Base-by-base conservation (phyloP, 2,329 filamentous ascomycete species). In the Sclerotinia borealis region DNA sequence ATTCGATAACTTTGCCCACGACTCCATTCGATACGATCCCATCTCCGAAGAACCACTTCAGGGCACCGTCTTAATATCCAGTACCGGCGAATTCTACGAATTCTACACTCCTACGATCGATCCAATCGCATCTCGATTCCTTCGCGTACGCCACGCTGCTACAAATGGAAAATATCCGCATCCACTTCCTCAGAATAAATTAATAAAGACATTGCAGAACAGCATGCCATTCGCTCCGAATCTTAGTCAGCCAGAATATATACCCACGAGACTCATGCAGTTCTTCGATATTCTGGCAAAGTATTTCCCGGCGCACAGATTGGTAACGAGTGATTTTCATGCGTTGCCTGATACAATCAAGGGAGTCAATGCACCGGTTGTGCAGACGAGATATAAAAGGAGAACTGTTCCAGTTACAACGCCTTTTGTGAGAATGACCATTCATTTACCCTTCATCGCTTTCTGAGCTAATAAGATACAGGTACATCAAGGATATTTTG, bases 401-500 rank as follows among this genome's bases (percentile, higher is more conserved):
- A 84, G 86, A 66, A 97, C 91, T 70, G 91, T 99, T 61, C 90
- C 93, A 47, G 95, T 99, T 17, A 83, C 86, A 5, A 99, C 95
- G 5, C 92, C 93, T 61, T 83, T 96, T 75, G 95, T 96, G 80
- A 77, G 88, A 78, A 34, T 17, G 36, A 43, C 51, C 7, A 8
- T 6, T 29, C 31, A 19, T 41, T 17, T 36, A 27, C 13, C 36
- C 13, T 34, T 11, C 22, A 13, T 29, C 54, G 49, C 63, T 22
- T n/a, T 22, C 29, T 29, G 1, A 25, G n/a, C 22, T 63, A 63
- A 67, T 22, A 37, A 25, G 5, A 52, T 50, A 25, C 67, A 96
- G 91, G 91, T 97, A 54, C 93, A 98, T 75, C 96, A 99, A 79
- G 96, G 95, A 51, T 98, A 96, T 77, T 99, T 99, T 74, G 96